Evolutionary conservation across 176 grass and related monocot genomes (phyloP), one percentile per base, ranked within the genome.

Genomic region (Triticum urartu): DNA sequence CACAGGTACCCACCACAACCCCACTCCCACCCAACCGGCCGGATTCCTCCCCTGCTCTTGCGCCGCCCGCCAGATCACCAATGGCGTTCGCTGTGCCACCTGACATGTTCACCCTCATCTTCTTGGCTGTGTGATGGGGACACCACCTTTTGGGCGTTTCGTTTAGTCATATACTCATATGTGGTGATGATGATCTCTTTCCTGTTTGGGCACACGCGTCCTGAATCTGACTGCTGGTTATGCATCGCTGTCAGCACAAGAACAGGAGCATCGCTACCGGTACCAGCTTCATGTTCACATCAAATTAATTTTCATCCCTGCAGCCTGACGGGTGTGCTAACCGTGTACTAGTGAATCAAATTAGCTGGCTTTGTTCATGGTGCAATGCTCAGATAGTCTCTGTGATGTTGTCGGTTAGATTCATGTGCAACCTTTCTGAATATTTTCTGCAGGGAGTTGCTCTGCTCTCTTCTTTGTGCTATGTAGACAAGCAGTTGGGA

Each of bases 1-100:
- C 32, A 99, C 97, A 42, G 97, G 97, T 99, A 84, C 15, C 50
- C 48, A 48, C 47, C 45, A 13, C 43, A 64, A 6, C 62, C 1
- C 66, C 21, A 3, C 52, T 24, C 47, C 18, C 72, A 75, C 15
- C 42, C 24, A 45, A 15, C 68, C 20, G 11, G 1, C 67, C 67
- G 2, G 15, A 11, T 20, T 38, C 35, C 18, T 5, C 17, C 17
- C 10, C 33, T 69, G 34, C 33, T 21, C 17, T 0, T 20, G 17
- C 5, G 50, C 50, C 14, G 45, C 47, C 50, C 14, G 45, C 47
- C 47, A 48, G 4, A 48, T 48, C 47, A 48, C 47, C 47, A 48
- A 48, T 14, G 50, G 50, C 15, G 13, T 2, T 18, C 15, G 50
- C 50, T 0, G 1, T 7, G 50, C 50, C 52, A 20, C 52, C 52